phyloP scores from a whole-genome alignment of 2,329 filamentous ascomycete species.

The Fusarium tuaranense region DNA sequence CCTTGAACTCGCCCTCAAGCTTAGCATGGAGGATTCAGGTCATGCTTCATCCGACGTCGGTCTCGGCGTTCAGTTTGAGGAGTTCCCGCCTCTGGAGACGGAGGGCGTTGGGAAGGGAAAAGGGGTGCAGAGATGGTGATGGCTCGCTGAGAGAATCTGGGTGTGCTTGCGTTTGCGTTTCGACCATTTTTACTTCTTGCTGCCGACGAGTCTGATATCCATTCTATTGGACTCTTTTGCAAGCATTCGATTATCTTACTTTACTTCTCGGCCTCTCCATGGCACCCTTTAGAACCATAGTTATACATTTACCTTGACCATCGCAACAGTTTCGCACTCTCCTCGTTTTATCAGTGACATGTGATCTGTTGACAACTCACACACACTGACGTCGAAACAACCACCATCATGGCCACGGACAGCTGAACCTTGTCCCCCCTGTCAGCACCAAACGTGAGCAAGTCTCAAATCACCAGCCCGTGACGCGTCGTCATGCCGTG shows the following conservation, averaged over 20 bases:
- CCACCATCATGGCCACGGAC: not conserved
- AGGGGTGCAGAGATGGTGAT: slow-evolving; percentile 46
- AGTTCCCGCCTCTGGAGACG: slow-evolving; percentile 55
- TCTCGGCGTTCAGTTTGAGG: slow-evolving; percentile 44
- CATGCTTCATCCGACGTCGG: slow-evolving; percentile 17
- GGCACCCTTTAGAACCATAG: not conserved
- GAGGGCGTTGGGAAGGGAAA: slow-evolving; percentile 60
- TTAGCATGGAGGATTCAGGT: slow-evolving; percentile 69
- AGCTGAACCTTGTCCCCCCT: not conserved
- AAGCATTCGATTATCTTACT: not conserved
- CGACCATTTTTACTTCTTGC: not conserved
- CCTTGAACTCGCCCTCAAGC: slow-evolving; percentile 68
- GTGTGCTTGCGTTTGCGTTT: slow-evolving; percentile 4
- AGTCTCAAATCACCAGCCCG: not conserved
- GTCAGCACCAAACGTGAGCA: not conserved
- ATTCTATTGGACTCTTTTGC: not conserved
- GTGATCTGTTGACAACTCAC: not conserved
- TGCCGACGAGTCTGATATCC: not conserved
- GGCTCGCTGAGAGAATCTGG: not conserved
- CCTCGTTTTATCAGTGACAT: not conserved
- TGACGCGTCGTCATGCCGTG: slow-evolving; percentile 4
- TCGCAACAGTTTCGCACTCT: not conserved
- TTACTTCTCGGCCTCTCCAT: not conserved
- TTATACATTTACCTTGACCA: not conserved
- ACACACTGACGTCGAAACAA: slow-evolving; percentile 3